Conservation (phyloP, 495 filamentous ascomycete genomes). For the Penicillium longicatenatum region DNA sequence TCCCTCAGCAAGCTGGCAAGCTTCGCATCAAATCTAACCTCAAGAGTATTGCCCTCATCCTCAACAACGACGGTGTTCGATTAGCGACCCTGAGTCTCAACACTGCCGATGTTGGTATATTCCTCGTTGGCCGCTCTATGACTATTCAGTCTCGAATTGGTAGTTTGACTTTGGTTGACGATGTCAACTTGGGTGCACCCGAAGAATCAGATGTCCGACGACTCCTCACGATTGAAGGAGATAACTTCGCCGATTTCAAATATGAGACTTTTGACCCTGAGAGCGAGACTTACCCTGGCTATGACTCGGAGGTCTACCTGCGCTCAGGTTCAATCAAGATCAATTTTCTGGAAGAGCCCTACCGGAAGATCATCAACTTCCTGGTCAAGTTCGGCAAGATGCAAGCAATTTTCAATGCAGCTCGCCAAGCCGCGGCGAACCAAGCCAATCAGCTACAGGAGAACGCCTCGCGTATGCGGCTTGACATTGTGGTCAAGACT, state of each 20-base stretch:
- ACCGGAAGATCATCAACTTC: slow-evolving; percentile 97
- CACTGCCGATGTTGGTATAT: slow-evolving; percentile 87
- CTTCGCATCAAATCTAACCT: slow-evolving; percentile 87
- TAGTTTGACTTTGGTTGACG: slow-evolving; percentile 84
- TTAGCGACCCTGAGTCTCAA: slow-evolving; percentile 90
- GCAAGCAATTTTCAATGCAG: slow-evolving; percentile 98
- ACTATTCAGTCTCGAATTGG: slow-evolving; percentile 83
- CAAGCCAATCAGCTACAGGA: slow-evolving; percentile 93
- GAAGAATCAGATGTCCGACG: slow-evolving; percentile 80
- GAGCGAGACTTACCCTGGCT: slow-evolving; percentile 80
- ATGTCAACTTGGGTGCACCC: slow-evolving; percentile 88
- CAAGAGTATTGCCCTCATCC: slow-evolving; percentile 87
- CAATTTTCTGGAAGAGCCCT: slow-evolving; percentile 95
- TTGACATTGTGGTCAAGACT: slow-evolving; percentile 89
- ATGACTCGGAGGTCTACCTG: slow-evolving; percentile 86
- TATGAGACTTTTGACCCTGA: slow-evolving; percentile 92
- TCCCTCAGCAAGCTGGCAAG: slow-evolving; percentile 50
- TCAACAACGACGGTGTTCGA: slow-evolving; percentile 98
- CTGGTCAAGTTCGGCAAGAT: slow-evolving; percentile 98
- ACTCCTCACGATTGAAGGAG: slow-evolving; percentile 88
- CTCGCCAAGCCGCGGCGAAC: slow-evolving; percentile 89
- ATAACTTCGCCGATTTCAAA: slow-evolving; percentile 95
- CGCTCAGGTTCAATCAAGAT: slow-evolving; percentile 92
- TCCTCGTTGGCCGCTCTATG: slow-evolving; percentile 82
- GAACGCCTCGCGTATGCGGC: slow-evolving; percentile 83